These are phyloP conservation scores for Apodospora peruviana DNA, from an alignment of 495 filamentous ascomycete genomes.

Conservation along the genomic window DNA sequence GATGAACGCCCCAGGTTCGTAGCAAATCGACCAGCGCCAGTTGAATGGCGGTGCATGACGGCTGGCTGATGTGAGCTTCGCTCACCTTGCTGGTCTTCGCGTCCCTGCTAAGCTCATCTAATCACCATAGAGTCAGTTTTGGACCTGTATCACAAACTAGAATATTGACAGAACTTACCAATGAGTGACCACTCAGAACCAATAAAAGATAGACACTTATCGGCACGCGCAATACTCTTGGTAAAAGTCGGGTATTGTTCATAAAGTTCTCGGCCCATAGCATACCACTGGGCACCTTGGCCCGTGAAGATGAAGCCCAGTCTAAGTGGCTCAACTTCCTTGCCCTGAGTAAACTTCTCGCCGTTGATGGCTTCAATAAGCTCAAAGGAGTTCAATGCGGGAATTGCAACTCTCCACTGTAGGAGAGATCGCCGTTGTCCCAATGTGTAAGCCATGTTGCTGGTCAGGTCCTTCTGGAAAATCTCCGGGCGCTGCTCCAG, in stretches of 20 bases:
- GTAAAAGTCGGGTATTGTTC: slow-evolving; percentile 34
- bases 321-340: slow-evolving; percentile 31
- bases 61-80: slow-evolving; percentile 40
- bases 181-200: slow-evolving; percentile 33
- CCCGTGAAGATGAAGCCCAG: slow-evolving; percentile 39
- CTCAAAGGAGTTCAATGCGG: slow-evolving; percentile 38
- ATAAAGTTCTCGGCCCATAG: slow-evolving; percentile 48
- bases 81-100: slow-evolving; percentile 39
- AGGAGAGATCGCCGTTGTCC: slow-evolving; percentile 33
- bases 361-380: slow-evolving; percentile 40
- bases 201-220: slow-evolving; percentile 21
- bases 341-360: slow-evolving; percentile 26
- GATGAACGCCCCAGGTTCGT: slow-evolving; percentile 44
- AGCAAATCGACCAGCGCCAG: slow-evolving; percentile 51
- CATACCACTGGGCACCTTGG: slow-evolving; percentile 49
- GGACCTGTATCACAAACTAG: background rate
- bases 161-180: background rate
- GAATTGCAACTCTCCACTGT: slow-evolving; percentile 37
- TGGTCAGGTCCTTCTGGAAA: slow-evolving; percentile 35
- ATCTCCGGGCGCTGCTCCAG: slow-evolving; percentile 42
- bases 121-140: background rate
- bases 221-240: slow-evolving; percentile 24
- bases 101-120: slow-evolving; percentile 22
- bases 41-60: slow-evolving; percentile 45
- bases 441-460: slow-evolving; percentile 37